These are phyloP conservation scores for Primulina huaijiensis DNA, from an alignment of 257 asterid genomes.

Conservation along the genomic window DNA sequence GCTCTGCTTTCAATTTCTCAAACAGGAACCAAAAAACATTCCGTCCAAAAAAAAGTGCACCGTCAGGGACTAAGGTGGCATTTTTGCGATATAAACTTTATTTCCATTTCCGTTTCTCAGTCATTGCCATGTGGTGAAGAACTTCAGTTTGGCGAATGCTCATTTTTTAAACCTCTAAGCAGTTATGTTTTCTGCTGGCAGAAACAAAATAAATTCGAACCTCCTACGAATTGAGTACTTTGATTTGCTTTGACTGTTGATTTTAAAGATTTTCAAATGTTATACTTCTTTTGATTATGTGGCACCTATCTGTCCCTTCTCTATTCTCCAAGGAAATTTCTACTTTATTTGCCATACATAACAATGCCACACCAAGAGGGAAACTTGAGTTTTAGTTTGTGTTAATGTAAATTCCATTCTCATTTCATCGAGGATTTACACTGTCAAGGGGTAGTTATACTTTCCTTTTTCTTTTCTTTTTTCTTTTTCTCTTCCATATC, in stretches of 20 bases:
- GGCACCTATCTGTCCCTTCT: neutral
- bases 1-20: conserved; percentile 26
- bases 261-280: neutral
- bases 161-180: neutral
- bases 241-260: neutral
- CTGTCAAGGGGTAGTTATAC: neutral
- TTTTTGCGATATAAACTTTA: neutral
- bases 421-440: neutral
- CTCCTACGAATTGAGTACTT: neutral
- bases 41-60: conserved; percentile 53
- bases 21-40: conserved; percentile 88
- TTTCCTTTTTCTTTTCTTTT: conserved; percentile 4
- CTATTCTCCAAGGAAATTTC: neutral
- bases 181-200: conserved; percentile 7
- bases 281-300: neutral
- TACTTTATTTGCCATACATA: conserved; percentile 2
- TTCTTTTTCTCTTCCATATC: neutral
- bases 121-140: neutral
- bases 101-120: neutral
- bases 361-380: conserved; percentile 1
- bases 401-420: neutral
- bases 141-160: conserved; percentile 7
- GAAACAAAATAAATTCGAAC: neutral
- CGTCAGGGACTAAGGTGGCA: conserved; percentile 56
- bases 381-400: neutral